phyloP scores from a whole-genome alignment of 2,329 filamentous ascomycete genomes.

The Xylariaceae sp. region DNA sequence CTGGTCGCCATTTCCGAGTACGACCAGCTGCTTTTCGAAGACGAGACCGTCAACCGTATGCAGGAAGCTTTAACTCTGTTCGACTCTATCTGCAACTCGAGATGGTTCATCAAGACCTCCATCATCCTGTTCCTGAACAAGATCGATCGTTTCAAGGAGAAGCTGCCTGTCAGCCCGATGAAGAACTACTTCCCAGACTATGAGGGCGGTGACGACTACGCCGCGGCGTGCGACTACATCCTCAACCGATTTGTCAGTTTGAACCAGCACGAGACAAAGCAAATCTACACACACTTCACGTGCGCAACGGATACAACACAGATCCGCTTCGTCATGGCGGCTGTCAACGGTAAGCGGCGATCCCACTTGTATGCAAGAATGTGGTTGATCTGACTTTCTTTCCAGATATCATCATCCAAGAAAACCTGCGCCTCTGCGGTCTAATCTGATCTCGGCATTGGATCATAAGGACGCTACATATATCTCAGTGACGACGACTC shows the following conservation, averaged over 20 bases:
- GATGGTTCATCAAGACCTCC: constrained; percentile 86
- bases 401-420: constrained; percentile 97
- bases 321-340: constrained; percentile 99
- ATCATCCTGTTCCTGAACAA: constrained; percentile 86
- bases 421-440: constrained; percentile 94
- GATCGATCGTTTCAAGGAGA: constrained; percentile 84
- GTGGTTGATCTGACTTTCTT: constrained; percentile 32
- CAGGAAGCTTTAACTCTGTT: constrained; percentile 81
- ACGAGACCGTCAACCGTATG: constrained; percentile 94
- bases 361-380: background rate
- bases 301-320: constrained; percentile 98
- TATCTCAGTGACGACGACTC: constrained; percentile 5
- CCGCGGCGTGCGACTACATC: constrained; percentile 95
- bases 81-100: constrained; percentile 80
- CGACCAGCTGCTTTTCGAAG: constrained; percentile 91
- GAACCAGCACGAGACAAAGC: constrained; percentile 98
- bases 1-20: constrained; percentile 95
- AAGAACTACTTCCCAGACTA: constrained; percentile 87
- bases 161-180: constrained; percentile 74
- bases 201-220: constrained; percentile 93
- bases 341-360: constrained; percentile 78
- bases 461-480: too few species aligned
- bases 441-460: constrained; percentile 62
- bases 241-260: constrained; percentile 96
- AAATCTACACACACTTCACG: constrained; percentile 99